These are phyloP conservation scores for Penicillium sp. DNA, from an alignment of 2,329 filamentous ascomycete genomes.

Conservation along the genomic window DNA sequence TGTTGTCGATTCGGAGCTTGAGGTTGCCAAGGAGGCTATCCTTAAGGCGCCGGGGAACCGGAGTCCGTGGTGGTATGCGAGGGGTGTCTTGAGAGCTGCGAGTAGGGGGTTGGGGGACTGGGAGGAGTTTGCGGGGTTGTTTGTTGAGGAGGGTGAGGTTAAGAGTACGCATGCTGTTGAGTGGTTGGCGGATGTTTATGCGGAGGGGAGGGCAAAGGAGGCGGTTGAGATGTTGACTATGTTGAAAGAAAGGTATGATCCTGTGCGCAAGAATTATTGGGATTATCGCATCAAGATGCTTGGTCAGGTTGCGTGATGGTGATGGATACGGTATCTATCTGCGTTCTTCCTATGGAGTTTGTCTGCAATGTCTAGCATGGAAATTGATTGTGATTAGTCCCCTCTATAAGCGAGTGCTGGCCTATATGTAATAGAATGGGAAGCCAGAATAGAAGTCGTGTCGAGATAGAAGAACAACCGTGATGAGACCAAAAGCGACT, in stretches of 20 bases:
- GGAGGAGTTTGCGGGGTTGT: constrained; percentile 52
- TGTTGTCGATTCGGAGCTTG: constrained; percentile 68
- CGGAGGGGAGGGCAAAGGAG: constrained; percentile 46
- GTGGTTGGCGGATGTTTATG: constrained; percentile 47
- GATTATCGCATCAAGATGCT: constrained; percentile 60
- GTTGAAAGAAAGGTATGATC: constrained; percentile 82
- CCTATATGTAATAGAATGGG: constrained; percentile 7
- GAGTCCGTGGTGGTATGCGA: constrained; percentile 88
- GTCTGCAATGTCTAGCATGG: background rate
- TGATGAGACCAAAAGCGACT: constrained; percentile 1
- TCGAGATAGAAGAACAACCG: background rate
- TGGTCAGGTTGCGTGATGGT: constrained; percentile 9
- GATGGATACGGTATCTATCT: background rate
- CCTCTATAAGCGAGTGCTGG: constrained; percentile 4
- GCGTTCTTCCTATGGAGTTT: background rate
- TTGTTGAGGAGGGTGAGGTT: constrained; percentile 49
- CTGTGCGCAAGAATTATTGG: constrained; percentile 89
- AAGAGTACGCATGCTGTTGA: constrained; percentile 57
- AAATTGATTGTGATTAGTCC: constrained; percentile 3
- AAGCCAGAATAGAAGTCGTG: constrained; percentile 1
- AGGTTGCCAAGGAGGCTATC: constrained; percentile 69
- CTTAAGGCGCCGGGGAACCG: constrained; percentile 83
- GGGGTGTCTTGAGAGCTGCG: constrained; percentile 67
- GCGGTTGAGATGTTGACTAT: constrained; percentile 68
- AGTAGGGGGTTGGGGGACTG: constrained; percentile 49